Conservation (phyloP, 108 stramenopile genomes). For the Aureococcus anophagefferens region DNA sequence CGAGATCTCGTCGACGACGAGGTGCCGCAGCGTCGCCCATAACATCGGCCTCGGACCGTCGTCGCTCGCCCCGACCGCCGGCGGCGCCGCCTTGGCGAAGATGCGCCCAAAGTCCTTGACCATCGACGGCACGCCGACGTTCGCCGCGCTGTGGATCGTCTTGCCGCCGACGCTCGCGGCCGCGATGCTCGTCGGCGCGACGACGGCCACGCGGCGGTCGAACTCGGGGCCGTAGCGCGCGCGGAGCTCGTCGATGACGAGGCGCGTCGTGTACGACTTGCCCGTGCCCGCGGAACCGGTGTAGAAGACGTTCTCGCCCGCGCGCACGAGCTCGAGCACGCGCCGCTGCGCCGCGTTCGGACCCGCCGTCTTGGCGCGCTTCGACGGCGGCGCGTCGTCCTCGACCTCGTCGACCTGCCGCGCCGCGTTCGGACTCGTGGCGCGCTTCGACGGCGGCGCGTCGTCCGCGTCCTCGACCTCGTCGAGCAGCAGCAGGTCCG, state of each 20-base stretch:
- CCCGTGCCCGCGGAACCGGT: conserved; percentile 24
- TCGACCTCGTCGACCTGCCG: too few relatives aligned
- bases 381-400: too few relatives aligned
- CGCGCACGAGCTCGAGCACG: background rate
- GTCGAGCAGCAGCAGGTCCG: too few relatives aligned
- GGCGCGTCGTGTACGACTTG: conserved; percentile 13
- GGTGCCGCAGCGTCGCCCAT: background rate
- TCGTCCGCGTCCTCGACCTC: too few relatives aligned
- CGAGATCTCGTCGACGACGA: conserved; percentile 47
- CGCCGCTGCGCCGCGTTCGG: background rate
- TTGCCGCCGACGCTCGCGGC: conserved; percentile 14
- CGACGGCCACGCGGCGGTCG: conserved; percentile 6
- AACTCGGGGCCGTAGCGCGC: background rate
- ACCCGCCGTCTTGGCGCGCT: too few relatives aligned
- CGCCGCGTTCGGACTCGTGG: too few relatives aligned
- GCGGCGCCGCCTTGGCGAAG: background rate
- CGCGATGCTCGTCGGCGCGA: conserved; percentile 23
- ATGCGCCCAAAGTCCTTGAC: background rate
- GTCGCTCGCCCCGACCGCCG: conserved; percentile 6
- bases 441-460: too few relatives aligned
- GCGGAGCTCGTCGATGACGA: background rate
- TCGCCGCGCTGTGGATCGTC: conserved; percentile 19
- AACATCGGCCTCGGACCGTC: conserved; percentile 48
- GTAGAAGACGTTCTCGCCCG: conserved; percentile 18
- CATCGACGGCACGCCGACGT: conserved; percentile 7